phyloP scores from a whole-genome alignment of 768 basidiomycete species.

The Auricularia cornea region DNA sequence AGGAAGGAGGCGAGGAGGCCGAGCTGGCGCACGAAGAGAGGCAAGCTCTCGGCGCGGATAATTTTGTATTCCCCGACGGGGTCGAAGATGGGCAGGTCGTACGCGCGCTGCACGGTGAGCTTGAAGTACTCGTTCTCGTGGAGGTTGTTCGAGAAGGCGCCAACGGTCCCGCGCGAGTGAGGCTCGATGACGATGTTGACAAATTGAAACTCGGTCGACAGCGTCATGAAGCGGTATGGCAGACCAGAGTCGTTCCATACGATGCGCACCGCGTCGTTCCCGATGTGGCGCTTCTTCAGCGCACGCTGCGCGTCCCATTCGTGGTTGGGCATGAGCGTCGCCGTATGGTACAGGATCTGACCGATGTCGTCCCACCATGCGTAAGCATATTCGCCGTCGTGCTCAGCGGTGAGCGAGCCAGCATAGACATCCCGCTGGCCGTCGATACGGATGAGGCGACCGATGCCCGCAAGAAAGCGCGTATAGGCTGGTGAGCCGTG shows the following conservation, averaged over 20 bases:
- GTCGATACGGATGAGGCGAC: constrained; percentile 76
- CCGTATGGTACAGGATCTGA: constrained; percentile 90
- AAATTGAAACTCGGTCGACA: constrained; percentile 90
- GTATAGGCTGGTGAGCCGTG: constrained; percentile 95
- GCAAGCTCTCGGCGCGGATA: constrained; percentile 80
- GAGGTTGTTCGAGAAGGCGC: constrained; percentile 73
- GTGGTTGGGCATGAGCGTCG: constrained; percentile 91
- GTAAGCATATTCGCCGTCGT: constrained; percentile 94
- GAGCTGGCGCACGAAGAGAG: constrained; percentile 81
- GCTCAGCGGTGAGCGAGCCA: constrained; percentile 82
- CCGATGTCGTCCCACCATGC: constrained; percentile 99
- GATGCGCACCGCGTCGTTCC: constrained; percentile 93
- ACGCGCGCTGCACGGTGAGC: constrained; percentile 79
- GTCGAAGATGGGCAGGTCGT: constrained; percentile 88
- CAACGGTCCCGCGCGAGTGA: constrained; percentile 74
- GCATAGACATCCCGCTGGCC: constrained; percentile 90
- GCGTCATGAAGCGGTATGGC: constrained; percentile 84
- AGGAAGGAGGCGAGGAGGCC: constrained; percentile 87
- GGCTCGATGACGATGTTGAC: constrained; percentile 97
- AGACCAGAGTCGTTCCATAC: constrained; percentile 96
- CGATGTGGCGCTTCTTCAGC: constrained; percentile 91
- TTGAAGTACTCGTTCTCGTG: constrained; percentile 97
- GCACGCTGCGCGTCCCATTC: constrained; percentile 58
- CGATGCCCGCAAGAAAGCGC: constrained; percentile 84
- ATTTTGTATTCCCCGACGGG: constrained; percentile 93